phyloP scores from a whole-genome alignment of 176 grass and related monocot species.

The Aegilops bicornis region DNA sequence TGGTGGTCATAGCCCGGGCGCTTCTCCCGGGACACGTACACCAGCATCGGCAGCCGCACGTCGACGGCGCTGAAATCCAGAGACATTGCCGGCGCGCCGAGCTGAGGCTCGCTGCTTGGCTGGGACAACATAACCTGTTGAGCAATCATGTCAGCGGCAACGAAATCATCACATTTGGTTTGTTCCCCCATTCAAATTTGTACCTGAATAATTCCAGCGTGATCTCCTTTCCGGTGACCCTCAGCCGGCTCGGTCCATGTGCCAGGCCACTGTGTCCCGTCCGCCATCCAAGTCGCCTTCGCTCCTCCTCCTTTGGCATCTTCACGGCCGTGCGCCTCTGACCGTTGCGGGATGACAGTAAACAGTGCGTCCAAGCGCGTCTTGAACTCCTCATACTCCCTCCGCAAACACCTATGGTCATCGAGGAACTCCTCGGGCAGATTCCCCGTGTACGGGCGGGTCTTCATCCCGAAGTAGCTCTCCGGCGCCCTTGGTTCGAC shows the following conservation, averaged over 20 bases:
- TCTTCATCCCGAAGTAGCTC: conserved; percentile 44
- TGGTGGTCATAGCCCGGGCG: conserved; percentile 36
- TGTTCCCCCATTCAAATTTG: neutral
- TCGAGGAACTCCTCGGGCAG: conserved; percentile 27
- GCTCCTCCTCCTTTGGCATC: conserved; percentile 17
- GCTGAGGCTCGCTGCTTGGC: conserved; percentile 15
- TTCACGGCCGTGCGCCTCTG: conserved; percentile 9
- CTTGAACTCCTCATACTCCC: conserved; percentile 48
- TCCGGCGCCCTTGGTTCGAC: conserved; percentile 49
- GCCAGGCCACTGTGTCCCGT: conserved; percentile 49
- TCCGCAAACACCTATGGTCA: conserved; percentile 12
- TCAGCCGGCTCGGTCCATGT: conserved; percentile 45
- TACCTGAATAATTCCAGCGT: conserved; percentile 48
- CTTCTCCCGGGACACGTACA: conserved; percentile 57
- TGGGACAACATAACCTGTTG: conserved; percentile 43
- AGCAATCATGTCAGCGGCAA: neutral
- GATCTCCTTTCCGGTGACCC: conserved; percentile 40
- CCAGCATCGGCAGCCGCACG: conserved; percentile 47
- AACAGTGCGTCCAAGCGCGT: conserved; percentile 29
- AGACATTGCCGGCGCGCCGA: conserved; percentile 25
- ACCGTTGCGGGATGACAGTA: conserved; percentile 32
- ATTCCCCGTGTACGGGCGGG: conserved; percentile 31
- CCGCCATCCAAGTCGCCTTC: conserved; percentile 49
- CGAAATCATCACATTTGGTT: too few species aligned
- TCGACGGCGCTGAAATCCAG: conserved; percentile 47